phyloP scores from a whole-genome alignment of 2,329 filamentous ascomycete species.

The Penicillium sp. region DNA sequence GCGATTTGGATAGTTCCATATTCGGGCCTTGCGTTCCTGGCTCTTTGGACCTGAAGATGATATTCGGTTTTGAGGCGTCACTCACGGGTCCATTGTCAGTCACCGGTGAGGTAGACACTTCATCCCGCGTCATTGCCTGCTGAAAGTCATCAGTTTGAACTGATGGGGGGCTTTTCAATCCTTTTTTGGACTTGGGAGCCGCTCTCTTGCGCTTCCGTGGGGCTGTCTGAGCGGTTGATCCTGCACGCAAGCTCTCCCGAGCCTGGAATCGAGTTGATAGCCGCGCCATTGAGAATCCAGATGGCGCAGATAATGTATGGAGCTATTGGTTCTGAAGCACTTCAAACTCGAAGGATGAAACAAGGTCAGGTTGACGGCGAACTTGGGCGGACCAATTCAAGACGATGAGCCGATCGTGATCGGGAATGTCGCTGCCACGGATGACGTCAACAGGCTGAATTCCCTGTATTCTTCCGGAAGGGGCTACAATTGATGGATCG shows the following conservation, averaged over 20 bases:
- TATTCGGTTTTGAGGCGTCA: not conserved
- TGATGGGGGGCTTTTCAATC: not conserved
- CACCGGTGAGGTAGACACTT: not conserved
- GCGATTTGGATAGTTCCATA: too few species aligned
- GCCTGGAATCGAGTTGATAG: not conserved
- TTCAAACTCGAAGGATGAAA: not conserved
- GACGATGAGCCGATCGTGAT: not conserved
- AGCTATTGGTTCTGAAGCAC: too few species aligned
- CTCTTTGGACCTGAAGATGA: not conserved
- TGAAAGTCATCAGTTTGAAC: not conserved
- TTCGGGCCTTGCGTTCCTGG: not conserved
- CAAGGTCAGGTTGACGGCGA: not conserved
- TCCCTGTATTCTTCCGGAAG: not conserved
- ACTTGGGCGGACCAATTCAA: not conserved
- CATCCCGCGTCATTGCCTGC: too few species aligned
- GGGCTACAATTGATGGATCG: not conserved
- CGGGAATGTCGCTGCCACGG: constrained; percentile 3
- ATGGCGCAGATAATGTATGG: not conserved
- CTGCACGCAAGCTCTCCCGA: not conserved
- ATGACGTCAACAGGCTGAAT: constrained; percentile 1
- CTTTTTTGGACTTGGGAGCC: not conserved
- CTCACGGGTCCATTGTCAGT: not conserved
- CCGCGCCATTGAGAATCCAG: not conserved
- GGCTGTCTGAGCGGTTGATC: not conserved
- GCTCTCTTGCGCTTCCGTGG: constrained; percentile 3